These are phyloP conservation scores for Afroboletus lepidellus DNA, from an alignment of 1,284 basidiomycete genomes.

Conservation along the genomic window DNA sequence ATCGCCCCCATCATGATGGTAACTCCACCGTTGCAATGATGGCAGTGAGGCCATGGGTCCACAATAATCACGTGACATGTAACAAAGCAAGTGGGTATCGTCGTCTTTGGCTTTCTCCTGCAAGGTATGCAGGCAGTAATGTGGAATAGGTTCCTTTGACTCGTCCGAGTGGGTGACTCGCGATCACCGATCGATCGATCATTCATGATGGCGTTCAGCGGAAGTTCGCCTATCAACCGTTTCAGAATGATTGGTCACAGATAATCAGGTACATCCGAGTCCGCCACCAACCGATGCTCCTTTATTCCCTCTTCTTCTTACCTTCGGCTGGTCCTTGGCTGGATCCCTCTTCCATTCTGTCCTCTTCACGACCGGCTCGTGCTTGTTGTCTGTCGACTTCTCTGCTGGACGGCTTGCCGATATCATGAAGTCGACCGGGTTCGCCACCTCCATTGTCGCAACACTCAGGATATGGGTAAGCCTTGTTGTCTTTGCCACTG, in stretches of 20 bases:
- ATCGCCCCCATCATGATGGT: too few relatives aligned
- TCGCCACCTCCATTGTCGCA: background rate
- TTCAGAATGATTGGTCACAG: background rate
- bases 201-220: background rate
- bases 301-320: background rate
- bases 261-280: background rate
- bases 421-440: background rate
- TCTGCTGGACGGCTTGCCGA: background rate
- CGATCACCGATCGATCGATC: background rate
- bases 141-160: too few relatives aligned
- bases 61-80: too few relatives aligned
- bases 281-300: background rate
- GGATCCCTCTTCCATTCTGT: background rate
- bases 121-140: too few relatives aligned
- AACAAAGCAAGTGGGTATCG: too few relatives aligned
- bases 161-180: too few relatives aligned
- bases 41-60: too few relatives aligned
- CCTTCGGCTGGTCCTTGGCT: background rate
- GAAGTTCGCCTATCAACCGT: background rate
- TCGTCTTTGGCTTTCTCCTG: too few relatives aligned
- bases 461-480: slow-evolving; percentile 17
- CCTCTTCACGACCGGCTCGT: slow-evolving; percentile 18
- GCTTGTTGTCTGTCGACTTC: background rate
- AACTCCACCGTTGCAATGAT: too few relatives aligned
- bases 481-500: background rate